phyloP scores from a whole-genome alignment of 441 rosid genomes.

The Erodium texanum region DNA sequence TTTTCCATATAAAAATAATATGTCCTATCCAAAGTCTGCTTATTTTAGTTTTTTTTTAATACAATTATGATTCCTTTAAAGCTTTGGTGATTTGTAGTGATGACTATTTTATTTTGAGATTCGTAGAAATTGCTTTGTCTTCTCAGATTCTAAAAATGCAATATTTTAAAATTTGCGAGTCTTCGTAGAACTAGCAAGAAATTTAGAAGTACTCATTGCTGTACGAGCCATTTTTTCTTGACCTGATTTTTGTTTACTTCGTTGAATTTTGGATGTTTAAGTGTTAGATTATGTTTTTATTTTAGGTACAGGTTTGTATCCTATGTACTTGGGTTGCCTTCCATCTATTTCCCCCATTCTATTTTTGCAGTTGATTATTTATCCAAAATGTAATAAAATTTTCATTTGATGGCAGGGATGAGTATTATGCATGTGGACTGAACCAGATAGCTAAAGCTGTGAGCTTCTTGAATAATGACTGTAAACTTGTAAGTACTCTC shows the following conservation, averaged over 20 bases:
- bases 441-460: constrained; percentile 93
- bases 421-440: constrained; percentile 87
- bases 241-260: not conserved
- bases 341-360: not conserved
- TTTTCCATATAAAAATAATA: too few species aligned
- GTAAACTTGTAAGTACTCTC: constrained; percentile 72
- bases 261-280: not conserved
- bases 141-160: too few species aligned
- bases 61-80: too few species aligned
- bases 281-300: not conserved
- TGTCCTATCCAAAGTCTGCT: too few species aligned
- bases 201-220: too few species aligned
- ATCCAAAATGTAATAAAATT: not conserved
- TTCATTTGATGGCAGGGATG: constrained; percentile 55
- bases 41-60: too few species aligned
- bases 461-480: constrained; percentile 95
- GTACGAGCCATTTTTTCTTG: not conserved
- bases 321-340: not conserved
- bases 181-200: too few species aligned
- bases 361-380: not conserved
- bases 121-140: not conserved
- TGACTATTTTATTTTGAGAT: not conserved
- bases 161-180: too few species aligned
- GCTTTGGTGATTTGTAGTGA: too few species aligned
- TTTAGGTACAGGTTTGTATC: not conserved